A percentile compares a stretch with the other conserved stretches of the same genome.
These are phyloP conservation scores for Malassezia japonica DNA, from an alignment of 1,284 basidiomycete species.

Conservation along the genomic window DNA sequence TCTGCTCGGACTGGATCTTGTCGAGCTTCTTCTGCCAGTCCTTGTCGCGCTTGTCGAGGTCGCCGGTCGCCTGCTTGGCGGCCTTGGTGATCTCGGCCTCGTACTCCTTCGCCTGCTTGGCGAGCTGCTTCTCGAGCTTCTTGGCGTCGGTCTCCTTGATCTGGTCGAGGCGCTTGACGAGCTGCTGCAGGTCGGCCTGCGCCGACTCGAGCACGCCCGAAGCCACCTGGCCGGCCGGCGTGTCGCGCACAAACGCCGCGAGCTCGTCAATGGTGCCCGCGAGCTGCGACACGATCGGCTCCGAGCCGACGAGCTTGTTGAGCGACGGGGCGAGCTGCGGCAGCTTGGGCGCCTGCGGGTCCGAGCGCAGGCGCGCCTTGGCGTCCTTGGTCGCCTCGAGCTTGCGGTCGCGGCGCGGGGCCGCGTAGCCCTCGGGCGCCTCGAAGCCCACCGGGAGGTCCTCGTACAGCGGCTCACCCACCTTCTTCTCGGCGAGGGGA, in stretches of 20 bases:
- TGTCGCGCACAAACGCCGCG: conserved; percentile 62
- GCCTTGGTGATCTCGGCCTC: conserved; percentile 69
- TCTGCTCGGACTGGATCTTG: conserved; percentile 65
- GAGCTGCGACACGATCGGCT: conserved; percentile 80
- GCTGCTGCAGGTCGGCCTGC: conserved; percentile 69
- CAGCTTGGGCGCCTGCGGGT: conserved; percentile 37
- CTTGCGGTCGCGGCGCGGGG: conserved; percentile 28
- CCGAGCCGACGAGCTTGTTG: conserved; percentile 64
- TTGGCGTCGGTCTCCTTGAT: conserved; percentile 71
- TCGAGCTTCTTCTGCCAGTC: conserved; percentile 75
- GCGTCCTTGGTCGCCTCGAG: conserved; percentile 26
- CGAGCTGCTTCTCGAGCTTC: conserved; percentile 65
- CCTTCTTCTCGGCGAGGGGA: conserved; percentile 22
- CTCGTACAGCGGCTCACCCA: conserved; percentile 21
- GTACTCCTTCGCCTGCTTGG: conserved; percentile 60
- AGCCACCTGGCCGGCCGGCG: conserved; percentile 54
- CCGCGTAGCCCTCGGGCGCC: conserved; percentile 28
- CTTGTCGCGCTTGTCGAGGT: conserved; percentile 73
- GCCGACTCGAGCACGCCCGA: conserved; percentile 53
- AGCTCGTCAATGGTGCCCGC: conserved; percentile 88
- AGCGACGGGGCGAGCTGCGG: conserved; percentile 75
- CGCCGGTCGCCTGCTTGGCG: conserved; percentile 72
- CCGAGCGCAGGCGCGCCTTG: conserved; percentile 29
- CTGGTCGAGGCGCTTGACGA: conserved; percentile 67
- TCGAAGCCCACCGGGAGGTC: conserved; percentile 34